Conservation (phyloP, 2,329 filamentous ascomycete genomes). For the Helotiales sp. region DNA sequence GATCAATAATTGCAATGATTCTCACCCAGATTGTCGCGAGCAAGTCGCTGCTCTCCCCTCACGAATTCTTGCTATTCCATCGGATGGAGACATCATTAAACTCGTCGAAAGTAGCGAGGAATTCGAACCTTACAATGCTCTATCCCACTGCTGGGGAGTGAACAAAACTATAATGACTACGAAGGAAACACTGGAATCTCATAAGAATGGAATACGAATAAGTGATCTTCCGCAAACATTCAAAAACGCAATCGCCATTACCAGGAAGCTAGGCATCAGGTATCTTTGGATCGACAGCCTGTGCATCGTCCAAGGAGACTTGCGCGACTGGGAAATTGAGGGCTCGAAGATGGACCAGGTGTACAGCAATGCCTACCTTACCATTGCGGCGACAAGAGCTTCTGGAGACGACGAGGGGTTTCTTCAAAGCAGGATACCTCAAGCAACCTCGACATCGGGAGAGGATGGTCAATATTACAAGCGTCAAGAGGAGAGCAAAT, state of each 20-base stretch:
- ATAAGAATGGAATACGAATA: neutral
- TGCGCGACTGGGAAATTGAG: constrained; percentile 5
- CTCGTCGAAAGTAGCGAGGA: no score
- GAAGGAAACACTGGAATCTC: neutral
- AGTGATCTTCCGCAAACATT: neutral
- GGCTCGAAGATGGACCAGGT: constrained; percentile 6
- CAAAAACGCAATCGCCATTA: constrained; percentile 6
- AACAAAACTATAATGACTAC: neutral
- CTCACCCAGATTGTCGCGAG: no score
- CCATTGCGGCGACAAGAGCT: constrained; percentile 4
- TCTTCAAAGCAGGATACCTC: neutral
- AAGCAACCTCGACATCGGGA: neutral
- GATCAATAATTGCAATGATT: no score
- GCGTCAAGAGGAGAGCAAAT: no score
- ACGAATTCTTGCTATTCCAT: no score
- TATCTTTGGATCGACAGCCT: constrained; percentile 21
- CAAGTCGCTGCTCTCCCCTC: no score
- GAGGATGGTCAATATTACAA: neutral
- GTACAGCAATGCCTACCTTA: constrained; percentile 8
- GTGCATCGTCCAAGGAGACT: constrained; percentile 18
- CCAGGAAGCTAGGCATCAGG: constrained; percentile 1
- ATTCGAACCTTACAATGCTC: neutral
- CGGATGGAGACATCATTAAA: no score
- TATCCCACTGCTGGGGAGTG: neutral
- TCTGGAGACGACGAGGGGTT: neutral